Evolutionary conservation across 2,329 filamentous ascomycete genomes (phyloP), one percentile per base, ranked within the genome.

Genomic region (Eurotiales sp.): DNA sequence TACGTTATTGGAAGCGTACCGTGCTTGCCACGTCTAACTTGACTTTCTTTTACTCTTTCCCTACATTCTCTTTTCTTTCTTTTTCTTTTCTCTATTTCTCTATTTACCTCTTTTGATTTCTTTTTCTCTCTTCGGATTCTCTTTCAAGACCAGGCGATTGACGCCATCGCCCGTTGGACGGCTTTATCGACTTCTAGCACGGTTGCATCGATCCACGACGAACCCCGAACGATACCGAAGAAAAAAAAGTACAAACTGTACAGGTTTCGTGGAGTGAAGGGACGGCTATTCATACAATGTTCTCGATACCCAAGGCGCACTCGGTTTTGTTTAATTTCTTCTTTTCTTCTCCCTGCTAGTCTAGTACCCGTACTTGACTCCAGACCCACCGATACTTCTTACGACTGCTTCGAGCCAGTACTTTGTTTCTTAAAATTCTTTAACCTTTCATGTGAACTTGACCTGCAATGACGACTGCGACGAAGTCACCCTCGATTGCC

Each of bases 241-340:
- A 22, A 42, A 40, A 36, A 36, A n/a, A n/a, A n/a, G 19, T 25
- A 36, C 32, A 17, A 14, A 36, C 14, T 36, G 32, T 36, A 36
- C 32, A 36, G n/a, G 32, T 36, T 36, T n/a, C 32, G 32, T 36
- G 32, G n/a, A 17, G 32, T 36, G n/a, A 15, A 36, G 17, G 15
- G 25, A 49, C 23, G 19, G 32, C 37, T 53, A 49, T 49, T 41
- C 40, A 39, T 49, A 49, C 25, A 49, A 44, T 45, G 46, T 48
- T 53, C 30, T 56, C 47, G 52, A 53, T 58, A 73, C 8, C 75
- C 77, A 2, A 69, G 72, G 46, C 74, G 77, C 50, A 67, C 42
- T 45, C 41, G 51, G 51, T 45, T 53, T 30, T 52, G 29, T 40
- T 49, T 43, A 52, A 51, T 52, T 36, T 36, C 15, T 19, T 8